These are phyloP conservation scores for Aspergillus pseudonomiae DNA, from an alignment of 2,329 filamentous ascomycete species.

Conservation along the genomic window DNA sequence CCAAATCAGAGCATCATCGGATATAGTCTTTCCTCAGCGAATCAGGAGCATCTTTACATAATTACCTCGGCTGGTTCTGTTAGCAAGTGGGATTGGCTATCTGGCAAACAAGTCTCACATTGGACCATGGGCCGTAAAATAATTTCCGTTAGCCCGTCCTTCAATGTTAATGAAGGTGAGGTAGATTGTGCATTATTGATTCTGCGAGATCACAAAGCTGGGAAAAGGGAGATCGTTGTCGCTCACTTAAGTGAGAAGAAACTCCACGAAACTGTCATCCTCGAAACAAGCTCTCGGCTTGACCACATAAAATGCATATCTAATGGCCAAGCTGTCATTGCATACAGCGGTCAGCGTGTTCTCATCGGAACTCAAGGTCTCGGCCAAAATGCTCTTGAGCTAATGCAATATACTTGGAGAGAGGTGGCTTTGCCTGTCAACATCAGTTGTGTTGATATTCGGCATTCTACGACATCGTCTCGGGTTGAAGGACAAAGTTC, in stretches of 20 bases:
- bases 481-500: constrained; percentile 8
- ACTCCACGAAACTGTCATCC: constrained; percentile 25
- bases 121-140: constrained; percentile 48
- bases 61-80: constrained; percentile 55
- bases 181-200: constrained; percentile 42
- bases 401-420: constrained; percentile 55
- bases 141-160: constrained; percentile 31
- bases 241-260: constrained; percentile 26
- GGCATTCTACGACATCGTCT: constrained; percentile 41
- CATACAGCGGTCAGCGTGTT: constrained; percentile 49
- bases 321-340: constrained; percentile 40
- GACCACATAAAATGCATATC: constrained; percentile 31
- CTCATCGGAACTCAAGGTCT: constrained; percentile 60
- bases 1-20: constrained; percentile 51
- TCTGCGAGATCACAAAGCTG: constrained; percentile 39
- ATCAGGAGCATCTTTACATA: constrained; percentile 58
- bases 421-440: constrained; percentile 61
- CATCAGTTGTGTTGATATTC: constrained; percentile 69
- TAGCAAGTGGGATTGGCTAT: constrained; percentile 62
- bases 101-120: constrained; percentile 46
- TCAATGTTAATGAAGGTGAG: constrained; percentile 24
- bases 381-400: constrained; percentile 38
- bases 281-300: constrained; percentile 35
- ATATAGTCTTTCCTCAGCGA: constrained; percentile 55
- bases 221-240: constrained; percentile 40